Evolutionary conservation across 371 early-diverging fungal species (phyloP).

Genomic region (Fennellomyces sp.): DNA sequence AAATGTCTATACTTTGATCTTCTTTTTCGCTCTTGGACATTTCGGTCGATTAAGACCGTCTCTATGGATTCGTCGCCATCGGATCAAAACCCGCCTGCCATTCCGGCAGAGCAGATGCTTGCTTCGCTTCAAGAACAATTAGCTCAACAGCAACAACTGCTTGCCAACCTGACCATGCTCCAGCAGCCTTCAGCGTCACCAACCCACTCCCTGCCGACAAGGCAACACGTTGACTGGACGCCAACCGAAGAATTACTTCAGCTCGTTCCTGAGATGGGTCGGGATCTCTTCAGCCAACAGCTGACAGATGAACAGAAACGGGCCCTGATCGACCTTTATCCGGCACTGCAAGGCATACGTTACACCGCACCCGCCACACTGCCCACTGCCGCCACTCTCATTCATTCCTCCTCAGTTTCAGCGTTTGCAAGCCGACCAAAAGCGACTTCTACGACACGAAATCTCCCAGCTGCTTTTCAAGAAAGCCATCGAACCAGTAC

Average conservation of each 20-base stretch:
- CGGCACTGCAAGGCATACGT: neutral
- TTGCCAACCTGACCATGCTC: no score
- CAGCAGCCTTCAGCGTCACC: no score
- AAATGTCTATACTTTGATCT: neutral
- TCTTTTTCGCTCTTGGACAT: constrained; percentile 1
- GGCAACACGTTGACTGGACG: constrained; percentile 10
- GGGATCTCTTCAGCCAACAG: neutral
- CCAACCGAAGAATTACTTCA: neutral
- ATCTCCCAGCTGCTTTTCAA: no score
- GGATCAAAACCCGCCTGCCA: no score
- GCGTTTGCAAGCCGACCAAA: no score
- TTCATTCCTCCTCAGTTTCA: no score
- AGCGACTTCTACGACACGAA: no score
- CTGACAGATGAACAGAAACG: constrained; percentile 9
- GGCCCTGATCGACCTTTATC: constrained; percentile 17
- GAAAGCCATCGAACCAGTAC: neutral
- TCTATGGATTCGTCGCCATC: no score
- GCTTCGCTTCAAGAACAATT: no score
- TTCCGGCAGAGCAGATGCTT: no score
- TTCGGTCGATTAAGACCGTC: neutral
- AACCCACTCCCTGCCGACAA: neutral
- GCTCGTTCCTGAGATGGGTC: neutral
- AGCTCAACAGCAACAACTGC: no score
- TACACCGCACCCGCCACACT: constrained; percentile 15
- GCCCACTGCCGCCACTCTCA: constrained; percentile 7